A percentile compares a stretch with the other conserved stretches of the same genome.
Conservation (phyloP, 257 asterid genomes). For the Lavandula angustifolia region DNA sequence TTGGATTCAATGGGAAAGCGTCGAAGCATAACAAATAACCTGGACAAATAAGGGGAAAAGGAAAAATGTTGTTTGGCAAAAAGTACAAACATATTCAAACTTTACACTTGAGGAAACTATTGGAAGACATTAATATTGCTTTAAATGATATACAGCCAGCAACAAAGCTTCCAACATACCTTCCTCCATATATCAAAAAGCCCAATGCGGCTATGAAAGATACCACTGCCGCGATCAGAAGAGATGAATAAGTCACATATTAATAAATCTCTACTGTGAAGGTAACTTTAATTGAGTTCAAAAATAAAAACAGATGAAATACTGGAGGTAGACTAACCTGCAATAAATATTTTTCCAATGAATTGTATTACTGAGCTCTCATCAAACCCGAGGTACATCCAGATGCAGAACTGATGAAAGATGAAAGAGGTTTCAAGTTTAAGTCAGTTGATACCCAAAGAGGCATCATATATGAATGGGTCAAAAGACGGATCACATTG, state of each 20-base stretch:
- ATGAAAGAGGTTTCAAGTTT: slow-evolving; percentile 11
- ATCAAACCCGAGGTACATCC: slow-evolving; percentile 74
- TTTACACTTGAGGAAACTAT: slow-evolving; percentile 25
- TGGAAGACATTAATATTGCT: slow-evolving; percentile 21
- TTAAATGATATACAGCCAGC: slow-evolving; percentile 1
- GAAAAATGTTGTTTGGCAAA: background rate
- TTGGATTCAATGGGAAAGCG: slow-evolving; percentile 93
- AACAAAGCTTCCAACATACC: slow-evolving; percentile 45
- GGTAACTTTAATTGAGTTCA: slow-evolving; percentile 9
- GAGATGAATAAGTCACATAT: slow-evolving; percentile 22
- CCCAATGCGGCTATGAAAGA: slow-evolving; percentile 79
- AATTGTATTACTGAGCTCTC: slow-evolving; percentile 55
- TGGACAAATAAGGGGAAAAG: slow-evolving; percentile 36
- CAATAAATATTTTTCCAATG: slow-evolving; percentile 79
- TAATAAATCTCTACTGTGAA: slow-evolving; percentile 17
- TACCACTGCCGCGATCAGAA: slow-evolving; percentile 59
- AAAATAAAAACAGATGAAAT: background rate
- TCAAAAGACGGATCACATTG: background rate
- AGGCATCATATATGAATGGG: slow-evolving; percentile 2
- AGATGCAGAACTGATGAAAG: slow-evolving; percentile 61
- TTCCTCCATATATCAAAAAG: slow-evolving; percentile 82
- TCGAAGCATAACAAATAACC: slow-evolving; percentile 84
- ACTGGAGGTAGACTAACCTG: slow-evolving; percentile 50
- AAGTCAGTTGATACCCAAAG: slow-evolving; percentile 11
- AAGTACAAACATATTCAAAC: slow-evolving; percentile 6